Conservation (phyloP, 2,329 filamentous ascomycete genomes). For the Botrytis cinerea region DNA sequence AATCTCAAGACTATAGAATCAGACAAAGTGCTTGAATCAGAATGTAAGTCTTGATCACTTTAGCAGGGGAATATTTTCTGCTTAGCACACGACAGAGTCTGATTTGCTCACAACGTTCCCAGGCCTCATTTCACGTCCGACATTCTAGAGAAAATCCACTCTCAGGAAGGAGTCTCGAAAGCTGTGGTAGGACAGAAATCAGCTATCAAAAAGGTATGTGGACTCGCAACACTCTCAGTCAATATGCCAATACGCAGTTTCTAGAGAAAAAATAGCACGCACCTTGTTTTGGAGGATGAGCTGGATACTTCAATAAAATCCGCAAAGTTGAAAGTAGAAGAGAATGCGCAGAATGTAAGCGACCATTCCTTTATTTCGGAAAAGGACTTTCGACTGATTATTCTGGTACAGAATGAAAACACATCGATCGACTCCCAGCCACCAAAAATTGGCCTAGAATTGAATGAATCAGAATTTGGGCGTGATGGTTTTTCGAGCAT, state of each 20-base stretch:
- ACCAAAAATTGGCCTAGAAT: background rate
- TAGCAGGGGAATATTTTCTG: background rate
- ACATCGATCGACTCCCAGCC: background rate
- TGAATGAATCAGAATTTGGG: background rate
- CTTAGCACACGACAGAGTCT: background rate
- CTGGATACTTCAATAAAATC: background rate
- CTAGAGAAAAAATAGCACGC: background rate
- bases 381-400: background rate
- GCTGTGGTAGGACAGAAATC: background rate
- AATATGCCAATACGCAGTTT: background rate
- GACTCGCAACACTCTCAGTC: background rate
- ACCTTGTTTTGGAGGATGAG: background rate
- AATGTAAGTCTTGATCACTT: background rate
- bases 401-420: background rate
- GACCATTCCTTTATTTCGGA: background rate
- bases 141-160: background rate
- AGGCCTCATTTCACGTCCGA: background rate
- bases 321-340: background rate
- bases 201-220: background rate
- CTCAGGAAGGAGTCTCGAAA: background rate
- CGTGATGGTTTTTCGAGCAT: accelerated
- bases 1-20: background rate
- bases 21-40: background rate
- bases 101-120: background rate
- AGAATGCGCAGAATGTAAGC: background rate